Percentiles rank a stretch among this genome's conserved stretches.
Conservation (phyloP, 2,329 filamentous ascomycete species). For the Akanthomyces muscarius region DNA sequence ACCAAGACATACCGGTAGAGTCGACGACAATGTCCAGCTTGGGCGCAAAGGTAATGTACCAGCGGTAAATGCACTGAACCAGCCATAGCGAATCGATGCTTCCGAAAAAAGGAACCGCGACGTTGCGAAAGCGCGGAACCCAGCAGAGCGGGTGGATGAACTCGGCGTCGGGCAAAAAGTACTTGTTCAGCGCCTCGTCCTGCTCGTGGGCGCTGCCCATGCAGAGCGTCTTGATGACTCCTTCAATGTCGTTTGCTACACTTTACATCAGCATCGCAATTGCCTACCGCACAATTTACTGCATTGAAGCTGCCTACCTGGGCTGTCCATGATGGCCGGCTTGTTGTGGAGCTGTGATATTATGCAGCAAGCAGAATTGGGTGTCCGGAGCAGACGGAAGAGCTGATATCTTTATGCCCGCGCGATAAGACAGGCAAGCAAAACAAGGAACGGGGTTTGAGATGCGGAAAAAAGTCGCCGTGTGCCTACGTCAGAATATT, state of each 20-base stretch:
- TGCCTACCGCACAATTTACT: neutral
- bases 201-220: slow-evolving; percentile 65
- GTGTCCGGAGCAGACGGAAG: neutral
- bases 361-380: neutral
- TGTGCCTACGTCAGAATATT: neutral
- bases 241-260: slow-evolving; percentile 46
- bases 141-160: slow-evolving; percentile 78
- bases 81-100: slow-evolving; percentile 60
- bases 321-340: slow-evolving; percentile 36
- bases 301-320: slow-evolving; percentile 31
- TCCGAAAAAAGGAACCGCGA: slow-evolving; percentile 38
- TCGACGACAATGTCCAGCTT: slow-evolving; percentile 65
- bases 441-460: neutral
- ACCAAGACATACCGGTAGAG: slow-evolving; percentile 40
- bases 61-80: slow-evolving; percentile 68
- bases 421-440: neutral
- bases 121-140: slow-evolving; percentile 51
- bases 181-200: slow-evolving; percentile 59
- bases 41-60: slow-evolving; percentile 82
- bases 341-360: slow-evolving; percentile 7
- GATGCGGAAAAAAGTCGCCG: neutral
- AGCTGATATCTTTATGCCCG: neutral
- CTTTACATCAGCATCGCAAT: neutral
- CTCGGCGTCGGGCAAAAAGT: slow-evolving; percentile 67
- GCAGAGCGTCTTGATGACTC: slow-evolving; percentile 64